phyloP scores from a whole-genome alignment of 352 stramenopile species.

The Phytophthora quininea region DNA sequence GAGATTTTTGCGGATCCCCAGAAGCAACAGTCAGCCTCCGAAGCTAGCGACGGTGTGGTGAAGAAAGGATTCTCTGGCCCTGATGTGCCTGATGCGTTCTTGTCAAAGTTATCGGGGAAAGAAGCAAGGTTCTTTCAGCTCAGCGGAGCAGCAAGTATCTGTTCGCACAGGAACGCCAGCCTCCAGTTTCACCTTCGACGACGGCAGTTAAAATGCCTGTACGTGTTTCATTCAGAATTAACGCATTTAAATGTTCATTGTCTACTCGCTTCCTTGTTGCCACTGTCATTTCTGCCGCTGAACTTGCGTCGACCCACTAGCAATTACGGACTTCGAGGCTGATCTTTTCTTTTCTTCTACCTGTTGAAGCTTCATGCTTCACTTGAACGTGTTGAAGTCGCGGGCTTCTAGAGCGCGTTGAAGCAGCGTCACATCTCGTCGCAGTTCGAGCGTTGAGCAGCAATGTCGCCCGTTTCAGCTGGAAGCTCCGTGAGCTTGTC shows the following conservation, averaged over 20 bases:
- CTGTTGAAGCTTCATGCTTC: conserved; percentile 35
- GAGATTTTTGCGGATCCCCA: conserved; percentile 26
- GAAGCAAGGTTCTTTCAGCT: not conserved
- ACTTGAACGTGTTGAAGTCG: conserved; percentile 98
- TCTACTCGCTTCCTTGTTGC: conserved; percentile 4
- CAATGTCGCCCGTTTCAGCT: conserved; percentile 95
- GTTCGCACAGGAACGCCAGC: conserved; percentile 20
- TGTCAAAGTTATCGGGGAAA: conserved; percentile 2
- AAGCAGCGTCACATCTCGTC: conserved; percentile 97
- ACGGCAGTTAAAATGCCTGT: conserved; percentile 10
- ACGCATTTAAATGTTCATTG: conserved; percentile 3
- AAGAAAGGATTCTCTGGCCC: not conserved
- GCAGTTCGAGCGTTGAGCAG: conserved; percentile 93
- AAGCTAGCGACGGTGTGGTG: not conserved
- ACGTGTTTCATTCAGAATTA: no score
- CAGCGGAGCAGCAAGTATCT: not conserved
- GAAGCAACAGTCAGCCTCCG: not conserved
- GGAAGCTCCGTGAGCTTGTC: conserved; percentile 96
- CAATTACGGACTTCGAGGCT: conserved; percentile 14
- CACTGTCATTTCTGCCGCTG: not conserved
- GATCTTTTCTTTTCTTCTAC: conserved; percentile 21
- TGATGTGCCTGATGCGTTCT: not conserved
- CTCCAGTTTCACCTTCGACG: conserved; percentile 15
- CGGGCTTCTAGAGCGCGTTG: conserved; percentile 95
- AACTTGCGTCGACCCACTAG: not conserved